Percentiles rank a stretch among this genome's conserved stretches.
phyloP scores from a whole-genome alignment of 208 protist genomes.

The Balamuthia mandrillaris region DNA sequence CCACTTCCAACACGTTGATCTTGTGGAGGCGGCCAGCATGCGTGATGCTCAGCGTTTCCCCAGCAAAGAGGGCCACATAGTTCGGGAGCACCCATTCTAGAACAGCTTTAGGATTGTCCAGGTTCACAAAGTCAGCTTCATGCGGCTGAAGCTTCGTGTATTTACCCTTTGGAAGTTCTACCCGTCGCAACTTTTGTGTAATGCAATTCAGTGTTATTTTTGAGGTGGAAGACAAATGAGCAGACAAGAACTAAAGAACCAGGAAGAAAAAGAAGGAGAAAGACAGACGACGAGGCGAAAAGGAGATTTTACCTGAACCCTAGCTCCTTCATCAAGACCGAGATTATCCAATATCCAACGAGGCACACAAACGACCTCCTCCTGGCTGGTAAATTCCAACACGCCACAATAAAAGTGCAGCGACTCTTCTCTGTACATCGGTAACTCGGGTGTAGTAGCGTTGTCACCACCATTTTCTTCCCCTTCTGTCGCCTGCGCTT shows the following conservation, averaged over 20 bases:
- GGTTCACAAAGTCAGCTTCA: slow-evolving; percentile 12
- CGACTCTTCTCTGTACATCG: too few relatives aligned
- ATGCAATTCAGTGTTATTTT: too few relatives aligned
- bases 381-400: slow-evolving; percentile 4
- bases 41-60: not conserved
- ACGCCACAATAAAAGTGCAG: slow-evolving; percentile 10
- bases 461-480: too few relatives aligned
- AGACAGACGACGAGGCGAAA: too few relatives aligned
- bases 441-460: too few relatives aligned
- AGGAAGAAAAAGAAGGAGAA: too few relatives aligned
- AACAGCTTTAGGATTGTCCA: slow-evolving; percentile 21
- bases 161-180: slow-evolving; percentile 25
- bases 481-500: too few relatives aligned
- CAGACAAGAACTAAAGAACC: too few relatives aligned
- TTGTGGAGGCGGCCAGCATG: not conserved
- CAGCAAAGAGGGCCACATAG: slow-evolving; percentile 2
- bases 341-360: slow-evolving; percentile 34
- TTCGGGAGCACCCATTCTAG: slow-evolving; percentile 20
- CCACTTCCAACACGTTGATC: not conserved
- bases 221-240: too few relatives aligned
- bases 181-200: slow-evolving; percentile 25
- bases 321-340: not conserved
- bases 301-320: too few relatives aligned
- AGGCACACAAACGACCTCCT: not conserved
- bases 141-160: slow-evolving; percentile 18